Evolutionary conservation across 2,329 filamentous ascomycete genomes (phyloP).

Genomic region (Colletotrichum godetiae): DNA sequence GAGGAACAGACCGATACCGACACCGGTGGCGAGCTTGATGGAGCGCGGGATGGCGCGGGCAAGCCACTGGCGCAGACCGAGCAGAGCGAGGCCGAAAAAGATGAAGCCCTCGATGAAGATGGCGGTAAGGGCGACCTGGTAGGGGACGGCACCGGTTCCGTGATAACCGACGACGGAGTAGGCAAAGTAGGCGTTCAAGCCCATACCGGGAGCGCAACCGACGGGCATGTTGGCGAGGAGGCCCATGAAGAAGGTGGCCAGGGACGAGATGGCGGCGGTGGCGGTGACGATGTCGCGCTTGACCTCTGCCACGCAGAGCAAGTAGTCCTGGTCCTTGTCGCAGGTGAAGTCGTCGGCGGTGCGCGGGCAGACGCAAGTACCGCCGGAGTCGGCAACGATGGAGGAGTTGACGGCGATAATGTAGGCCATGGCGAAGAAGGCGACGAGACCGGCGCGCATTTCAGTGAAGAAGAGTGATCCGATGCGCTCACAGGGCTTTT

Average conservation of each 20-base stretch:
- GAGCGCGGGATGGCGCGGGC: conserved; percentile 84
- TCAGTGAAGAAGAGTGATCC: conserved; percentile 85
- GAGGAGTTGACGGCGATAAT: conserved; percentile 65
- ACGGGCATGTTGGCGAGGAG: conserved; percentile 78
- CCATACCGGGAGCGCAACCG: conserved; percentile 57
- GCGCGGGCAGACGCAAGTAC: conserved; percentile 78
- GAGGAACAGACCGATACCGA: conserved; percentile 87
- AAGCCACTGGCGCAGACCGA: conserved; percentile 89
- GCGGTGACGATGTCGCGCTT: conserved; percentile 86
- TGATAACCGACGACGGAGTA: conserved; percentile 81
- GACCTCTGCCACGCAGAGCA: conserved; percentile 71
- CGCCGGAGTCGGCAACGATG: conserved; percentile 73
- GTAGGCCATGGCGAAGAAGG: conserved; percentile 75
- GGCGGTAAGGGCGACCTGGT: conserved; percentile 81
- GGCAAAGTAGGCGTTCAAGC: conserved; percentile 88
- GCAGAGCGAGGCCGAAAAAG: conserved; percentile 81
- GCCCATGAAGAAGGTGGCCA: conserved; percentile 87
- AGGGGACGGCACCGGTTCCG: conserved; percentile 79
- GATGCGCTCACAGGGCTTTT: conserved; percentile 75
- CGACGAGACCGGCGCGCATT: conserved; percentile 83
- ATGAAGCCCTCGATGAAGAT: conserved; percentile 91
- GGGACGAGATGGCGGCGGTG: conserved; percentile 83
- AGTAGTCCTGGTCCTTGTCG: conserved; percentile 65
- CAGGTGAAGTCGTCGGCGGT: conserved; percentile 64
- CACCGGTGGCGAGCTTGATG: conserved; percentile 88